phyloP scores from a whole-genome alignment of 495 filamentous ascomycete genomes.

The Hypoxylon lienhwacheense region DNA sequence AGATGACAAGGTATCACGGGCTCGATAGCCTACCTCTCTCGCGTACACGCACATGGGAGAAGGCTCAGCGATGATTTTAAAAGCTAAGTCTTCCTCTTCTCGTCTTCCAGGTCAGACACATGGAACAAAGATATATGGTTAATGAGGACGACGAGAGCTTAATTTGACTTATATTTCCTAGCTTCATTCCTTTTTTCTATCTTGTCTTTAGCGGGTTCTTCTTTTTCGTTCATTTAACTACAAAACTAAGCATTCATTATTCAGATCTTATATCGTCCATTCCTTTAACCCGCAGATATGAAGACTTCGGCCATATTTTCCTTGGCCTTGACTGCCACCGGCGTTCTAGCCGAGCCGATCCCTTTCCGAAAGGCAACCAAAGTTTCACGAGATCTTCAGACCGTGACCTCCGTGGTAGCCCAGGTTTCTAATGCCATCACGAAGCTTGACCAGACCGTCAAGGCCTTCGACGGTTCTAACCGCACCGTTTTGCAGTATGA shows the following conservation, averaged over 20 bases:
- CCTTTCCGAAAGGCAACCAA: slow-evolving; percentile 27
- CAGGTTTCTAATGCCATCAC: slow-evolving; percentile 39
- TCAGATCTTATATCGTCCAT: slow-evolving; percentile 16
- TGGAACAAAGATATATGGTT: slow-evolving; percentile 13
- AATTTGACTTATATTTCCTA: slow-evolving; percentile 1
- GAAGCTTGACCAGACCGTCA: slow-evolving; percentile 43
- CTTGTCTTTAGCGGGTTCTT: slow-evolving; percentile 1
- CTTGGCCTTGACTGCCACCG: slow-evolving; percentile 33
- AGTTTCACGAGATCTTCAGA: slow-evolving; percentile 39
- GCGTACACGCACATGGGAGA: background rate
- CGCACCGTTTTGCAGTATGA: slow-evolving; percentile 37
- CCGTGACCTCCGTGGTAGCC: slow-evolving; percentile 39
- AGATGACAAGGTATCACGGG: background rate
- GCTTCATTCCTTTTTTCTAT: slow-evolving; percentile 12
- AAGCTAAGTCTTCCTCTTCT: background rate
- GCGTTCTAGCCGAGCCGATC: slow-evolving; percentile 18
- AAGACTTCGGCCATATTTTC: slow-evolving; percentile 44
- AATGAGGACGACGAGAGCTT: background rate
- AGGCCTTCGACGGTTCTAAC: slow-evolving; percentile 41
- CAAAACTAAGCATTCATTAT: slow-evolving; percentile 16
- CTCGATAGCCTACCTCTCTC: slow-evolving; percentile 8
- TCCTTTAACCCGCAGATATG: slow-evolving; percentile 38
- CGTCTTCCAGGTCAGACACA: slow-evolving; percentile 13
- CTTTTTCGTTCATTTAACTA: background rate
- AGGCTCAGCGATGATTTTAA: slow-evolving; percentile 22